Percentiles rank a stretch among this genome's conserved stretches.
phyloP scores from a whole-genome alignment of 2,329 filamentous ascomycete genomes.

The Piedraia hortae region DNA sequence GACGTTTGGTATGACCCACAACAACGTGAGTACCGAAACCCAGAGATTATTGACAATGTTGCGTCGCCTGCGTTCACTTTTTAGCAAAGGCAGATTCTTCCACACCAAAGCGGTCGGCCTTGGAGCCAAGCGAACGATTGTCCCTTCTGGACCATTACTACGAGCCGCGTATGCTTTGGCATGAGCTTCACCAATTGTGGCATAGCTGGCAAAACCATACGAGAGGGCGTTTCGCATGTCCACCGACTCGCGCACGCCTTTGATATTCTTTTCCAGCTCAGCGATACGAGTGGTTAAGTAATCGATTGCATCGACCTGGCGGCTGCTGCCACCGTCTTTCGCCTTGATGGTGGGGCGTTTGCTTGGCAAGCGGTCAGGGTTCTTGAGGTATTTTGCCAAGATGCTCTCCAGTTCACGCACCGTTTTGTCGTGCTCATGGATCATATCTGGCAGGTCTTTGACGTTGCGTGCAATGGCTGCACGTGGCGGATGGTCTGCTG shows the following conservation, averaged over 20 bases:
- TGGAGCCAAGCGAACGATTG: constrained; percentile 53
- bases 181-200: constrained; percentile 67
- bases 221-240: constrained; percentile 71
- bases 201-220: constrained; percentile 86
- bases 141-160: constrained; percentile 53
- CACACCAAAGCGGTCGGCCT: constrained; percentile 82
- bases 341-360: constrained; percentile 54
- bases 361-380: constrained; percentile 52
- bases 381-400: constrained; percentile 69
- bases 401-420: constrained; percentile 63
- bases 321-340: constrained; percentile 31
- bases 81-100: constrained; percentile 61
- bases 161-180: constrained; percentile 57
- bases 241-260: constrained; percentile 51
- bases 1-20: constrained; percentile 82
- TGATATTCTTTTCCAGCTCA: constrained; percentile 57
- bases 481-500: constrained; percentile 50
- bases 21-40: constrained; percentile 49
- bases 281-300: constrained; percentile 70
- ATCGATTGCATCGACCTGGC: constrained; percentile 80
- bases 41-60: constrained; percentile 59
- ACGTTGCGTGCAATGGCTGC: constrained; percentile 76
- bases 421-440: constrained; percentile 53
- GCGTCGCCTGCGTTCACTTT: constrained; percentile 40
- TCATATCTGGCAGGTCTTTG: constrained; percentile 61